A percentile compares a stretch with the other conserved stretches of the same genome.
Conservation (phyloP, 306 rosid species). For the Herpetospermum pedunculosum region DNA sequence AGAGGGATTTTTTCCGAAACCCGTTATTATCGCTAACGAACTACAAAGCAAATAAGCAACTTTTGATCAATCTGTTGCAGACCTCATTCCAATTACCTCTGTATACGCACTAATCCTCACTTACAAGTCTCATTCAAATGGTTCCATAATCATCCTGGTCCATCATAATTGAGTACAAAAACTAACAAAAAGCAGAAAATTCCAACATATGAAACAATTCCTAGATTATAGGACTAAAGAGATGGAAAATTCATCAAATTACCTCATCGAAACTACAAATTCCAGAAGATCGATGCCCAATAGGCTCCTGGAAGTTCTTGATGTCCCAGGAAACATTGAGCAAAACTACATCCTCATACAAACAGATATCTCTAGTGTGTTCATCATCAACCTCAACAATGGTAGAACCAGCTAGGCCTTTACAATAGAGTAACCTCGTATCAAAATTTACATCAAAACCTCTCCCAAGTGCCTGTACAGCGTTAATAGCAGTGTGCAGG, state of each 20-base stretch:
- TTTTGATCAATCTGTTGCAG: not conserved
- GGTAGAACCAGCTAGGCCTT: constrained; percentile 71
- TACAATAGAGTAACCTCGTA: constrained; percentile 82
- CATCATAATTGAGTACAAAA: not conserved
- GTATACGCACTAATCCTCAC: not conserved
- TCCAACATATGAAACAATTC: not conserved
- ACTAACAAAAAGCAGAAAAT: not conserved
- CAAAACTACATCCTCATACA: constrained; percentile 56
- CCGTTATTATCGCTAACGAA: not conserved
- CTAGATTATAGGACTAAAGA: not conserved
- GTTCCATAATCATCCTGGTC: not conserved
- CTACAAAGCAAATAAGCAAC: not conserved
- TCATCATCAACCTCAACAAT: constrained; percentile 54
- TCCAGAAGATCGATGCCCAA: constrained; percentile 50
- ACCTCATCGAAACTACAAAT: constrained; percentile 70
- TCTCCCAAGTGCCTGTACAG: constrained; percentile 81
- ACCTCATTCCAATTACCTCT: not conserved
- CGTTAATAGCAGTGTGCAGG: constrained; percentile 68
- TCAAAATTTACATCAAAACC: constrained; percentile 90
- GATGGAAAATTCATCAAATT: not conserved
- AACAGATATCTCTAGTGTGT: constrained; percentile 36
- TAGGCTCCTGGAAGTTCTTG: constrained; percentile 26
- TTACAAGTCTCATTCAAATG: not conserved
- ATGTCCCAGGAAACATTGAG: constrained; percentile 66
- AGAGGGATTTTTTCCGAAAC: not conserved